These are phyloP conservation scores for Carex kokanica DNA, from an alignment of 176 grass and related monocot genomes.

Conservation along the genomic window DNA sequence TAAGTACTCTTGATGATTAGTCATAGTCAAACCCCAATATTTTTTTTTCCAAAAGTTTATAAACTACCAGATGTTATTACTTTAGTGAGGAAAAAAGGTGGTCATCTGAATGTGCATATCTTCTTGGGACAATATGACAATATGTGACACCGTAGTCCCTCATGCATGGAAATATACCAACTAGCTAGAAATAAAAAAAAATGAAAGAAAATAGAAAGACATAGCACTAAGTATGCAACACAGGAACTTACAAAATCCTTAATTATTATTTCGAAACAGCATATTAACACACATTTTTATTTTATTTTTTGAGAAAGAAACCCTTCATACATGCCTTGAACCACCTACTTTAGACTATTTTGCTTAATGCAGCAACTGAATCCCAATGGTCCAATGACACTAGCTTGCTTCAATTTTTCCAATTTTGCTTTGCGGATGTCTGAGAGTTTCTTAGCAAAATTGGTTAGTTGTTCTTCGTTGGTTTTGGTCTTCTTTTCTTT, in stretches of 20 bases:
- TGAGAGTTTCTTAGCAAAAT: constrained; percentile 52
- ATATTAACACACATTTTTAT: too few species aligned
- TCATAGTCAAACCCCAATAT: too few species aligned
- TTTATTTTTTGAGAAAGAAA: too few species aligned
- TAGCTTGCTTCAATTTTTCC: too few species aligned
- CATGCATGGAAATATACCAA: not conserved
- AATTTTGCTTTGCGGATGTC: not conserved
- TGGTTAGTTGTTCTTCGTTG: constrained; percentile 30
- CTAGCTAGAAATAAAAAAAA: not conserved
- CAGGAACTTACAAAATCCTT: not conserved
- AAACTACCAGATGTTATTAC: too few species aligned
- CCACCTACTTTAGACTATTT: not conserved
- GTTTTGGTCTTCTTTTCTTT: constrained; percentile 16
- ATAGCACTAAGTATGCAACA: too few species aligned
- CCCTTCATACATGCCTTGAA: not conserved
- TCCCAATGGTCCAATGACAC: not conserved
- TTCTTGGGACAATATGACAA: not conserved
- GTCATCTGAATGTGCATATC: not conserved
- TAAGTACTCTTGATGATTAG: too few species aligned
- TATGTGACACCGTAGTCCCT: too few species aligned
- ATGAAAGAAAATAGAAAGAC: not conserved
- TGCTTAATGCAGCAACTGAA: not conserved
- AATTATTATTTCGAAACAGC: not conserved
- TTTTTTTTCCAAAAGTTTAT: too few species aligned
- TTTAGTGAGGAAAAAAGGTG: not conserved